Conservation (phyloP, 1,284 basidiomycete genomes). For the Cutaneotrichosporon spelunceum region DNA sequence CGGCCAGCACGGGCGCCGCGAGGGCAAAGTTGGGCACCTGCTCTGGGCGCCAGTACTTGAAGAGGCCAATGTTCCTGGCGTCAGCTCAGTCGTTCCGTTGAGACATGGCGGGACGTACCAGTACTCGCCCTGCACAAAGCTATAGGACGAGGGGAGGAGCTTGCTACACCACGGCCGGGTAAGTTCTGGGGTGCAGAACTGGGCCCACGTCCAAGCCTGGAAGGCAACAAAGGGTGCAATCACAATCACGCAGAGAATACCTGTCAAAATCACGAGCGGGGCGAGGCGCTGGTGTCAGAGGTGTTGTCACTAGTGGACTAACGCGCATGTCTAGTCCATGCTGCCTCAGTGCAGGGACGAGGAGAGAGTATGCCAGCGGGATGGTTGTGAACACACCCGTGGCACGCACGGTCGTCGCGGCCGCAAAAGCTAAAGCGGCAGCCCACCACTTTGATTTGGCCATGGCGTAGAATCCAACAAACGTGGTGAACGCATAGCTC, state of each 20-base stretch:
- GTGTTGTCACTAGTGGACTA: neutral
- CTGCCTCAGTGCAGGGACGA: neutral
- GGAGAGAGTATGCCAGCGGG: neutral
- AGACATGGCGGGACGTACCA: slow-evolving; percentile 56
- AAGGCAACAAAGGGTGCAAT: slow-evolving; percentile 67
- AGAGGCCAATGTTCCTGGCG: slow-evolving; percentile 68
- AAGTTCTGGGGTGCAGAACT: slow-evolving; percentile 59
- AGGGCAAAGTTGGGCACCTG: slow-evolving; percentile 88
- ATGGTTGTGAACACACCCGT: slow-evolving; percentile 66
- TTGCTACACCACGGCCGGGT: slow-evolving; percentile 64
- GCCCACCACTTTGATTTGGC: slow-evolving; percentile 54
- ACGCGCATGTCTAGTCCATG: neutral
- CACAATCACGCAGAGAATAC: slow-evolving; percentile 53
- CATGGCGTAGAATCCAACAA: slow-evolving; percentile 59
- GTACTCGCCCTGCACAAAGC: slow-evolving; percentile 77
- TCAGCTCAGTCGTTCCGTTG: slow-evolving; percentile 1
- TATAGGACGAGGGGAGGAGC: slow-evolving; percentile 68
- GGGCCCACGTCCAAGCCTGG: slow-evolving; percentile 63
- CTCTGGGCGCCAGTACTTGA: slow-evolving; percentile 77
- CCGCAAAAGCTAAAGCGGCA: slow-evolving; percentile 61
- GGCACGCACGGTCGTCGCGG: slow-evolving; percentile 69
- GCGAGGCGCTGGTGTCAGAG: neutral
- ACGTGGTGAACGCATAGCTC: slow-evolving; percentile 75
- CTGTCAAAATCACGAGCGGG: neutral
- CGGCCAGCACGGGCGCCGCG: slow-evolving; percentile 65